Percentiles rank a stretch among this genome's conserved stretches.
Evolutionary conservation across 192 early-diverging fungal genomes (phyloP).

Genomic region (Backusella liffmaniae): DNA sequence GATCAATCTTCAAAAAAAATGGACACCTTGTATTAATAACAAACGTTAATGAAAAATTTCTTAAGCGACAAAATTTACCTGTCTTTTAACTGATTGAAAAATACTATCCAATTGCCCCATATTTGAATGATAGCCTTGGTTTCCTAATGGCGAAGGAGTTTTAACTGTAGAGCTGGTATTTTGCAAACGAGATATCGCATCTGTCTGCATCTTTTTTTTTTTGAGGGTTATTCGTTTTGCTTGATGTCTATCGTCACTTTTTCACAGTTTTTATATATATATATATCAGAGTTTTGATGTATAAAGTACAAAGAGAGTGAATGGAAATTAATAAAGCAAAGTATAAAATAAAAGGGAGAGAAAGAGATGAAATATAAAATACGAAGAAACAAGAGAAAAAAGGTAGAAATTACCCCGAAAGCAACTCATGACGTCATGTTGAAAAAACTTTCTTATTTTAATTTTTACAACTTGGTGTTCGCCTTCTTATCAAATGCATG

Average conservation of each 20-base stretch:
- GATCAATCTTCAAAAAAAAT: slow-evolving; percentile 22
- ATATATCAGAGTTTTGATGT: background rate
- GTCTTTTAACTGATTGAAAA: slow-evolving; percentile 11
- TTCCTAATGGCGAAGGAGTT: slow-evolving; percentile 16
- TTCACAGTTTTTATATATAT: background rate
- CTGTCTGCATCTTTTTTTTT: slow-evolving; percentile 12
- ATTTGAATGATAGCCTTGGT: background rate
- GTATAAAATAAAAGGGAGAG: slow-evolving; percentile 4
- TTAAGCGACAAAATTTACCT: background rate
- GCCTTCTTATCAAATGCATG: slow-evolving; percentile 2
- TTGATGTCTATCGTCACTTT: background rate
- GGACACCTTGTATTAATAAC: background rate
- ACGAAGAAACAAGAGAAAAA: slow-evolving; percentile 5
- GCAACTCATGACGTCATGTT: background rate
- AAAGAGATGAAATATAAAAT: slow-evolving; percentile 7
- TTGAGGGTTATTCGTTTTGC: background rate
- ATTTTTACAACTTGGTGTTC: background rate
- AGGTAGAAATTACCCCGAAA: background rate
- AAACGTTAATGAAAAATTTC: background rate
- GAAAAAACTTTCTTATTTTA: background rate
- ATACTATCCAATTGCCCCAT: slow-evolving; percentile 13
- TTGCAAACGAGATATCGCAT: slow-evolving; percentile 10
- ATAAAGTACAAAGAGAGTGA: background rate
- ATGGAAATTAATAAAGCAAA: background rate
- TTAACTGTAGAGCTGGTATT: slow-evolving; percentile 13